Base-by-base conservation (phyloP, 176 grass and related monocot species). In the Zoysia japonica region DNA sequence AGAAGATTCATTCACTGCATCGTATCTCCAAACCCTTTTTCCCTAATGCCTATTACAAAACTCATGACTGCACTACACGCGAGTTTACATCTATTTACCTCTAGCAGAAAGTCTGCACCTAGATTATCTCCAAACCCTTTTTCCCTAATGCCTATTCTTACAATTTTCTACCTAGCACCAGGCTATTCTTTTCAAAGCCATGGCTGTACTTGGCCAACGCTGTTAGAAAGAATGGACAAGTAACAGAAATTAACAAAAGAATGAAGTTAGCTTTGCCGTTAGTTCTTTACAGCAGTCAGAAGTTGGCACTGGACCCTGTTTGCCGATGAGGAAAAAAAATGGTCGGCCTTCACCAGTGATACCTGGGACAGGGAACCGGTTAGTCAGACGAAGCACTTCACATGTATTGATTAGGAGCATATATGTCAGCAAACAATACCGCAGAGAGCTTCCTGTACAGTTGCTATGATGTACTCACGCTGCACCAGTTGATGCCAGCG, bases 211-310 rank as follows among this genome's bases (percentile, higher is more conserved):
- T 81, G 72, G 78, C 49, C 82, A 72, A 61, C 37, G 61, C 67
- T 77, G 77, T 81, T 85, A 85, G 66, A 89, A 89, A 89, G 78
- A 81, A 89, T 85, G 16, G 35, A 67, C 15, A 74, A 39, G 17
- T 59, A 61, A 69, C 64, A 77, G 59, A 66, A 28, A 28, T 28
- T 28, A 28, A 28, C 28, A 28, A 28, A 28, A 28, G 28, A 28
- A 28, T 28, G 28, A 28, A 41, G 57, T 89, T 77, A 92, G 73
- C 67, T 36, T 80, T 47, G 36, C 15, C 14, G 61, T 87, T 89
- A 89, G 87, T 54, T 74, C 83, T 87, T 83, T 74, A 89, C 80
- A 89, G 17, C 36, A 70, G 70, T 74, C 71, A 85, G 80, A 90
- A 69, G 66, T 64, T 59, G 67, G 52, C 59, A 79, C 68, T 38